phyloP scores from a whole-genome alignment of 371 early-diverging fungal species.

The Rhizopus delemar region DNA sequence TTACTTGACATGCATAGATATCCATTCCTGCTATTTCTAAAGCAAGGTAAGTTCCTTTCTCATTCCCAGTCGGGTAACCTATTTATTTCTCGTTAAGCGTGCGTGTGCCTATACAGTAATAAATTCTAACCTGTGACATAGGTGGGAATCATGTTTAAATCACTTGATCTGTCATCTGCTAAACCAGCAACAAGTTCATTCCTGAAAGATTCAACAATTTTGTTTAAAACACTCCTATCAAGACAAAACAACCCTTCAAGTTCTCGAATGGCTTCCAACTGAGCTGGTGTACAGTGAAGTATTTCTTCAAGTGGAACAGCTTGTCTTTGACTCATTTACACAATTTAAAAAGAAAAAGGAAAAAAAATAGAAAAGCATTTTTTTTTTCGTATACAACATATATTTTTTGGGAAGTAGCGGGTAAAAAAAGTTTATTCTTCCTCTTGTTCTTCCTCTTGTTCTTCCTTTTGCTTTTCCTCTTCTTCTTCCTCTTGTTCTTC shows the following conservation, averaged over 20 bases:
- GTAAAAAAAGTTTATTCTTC: conserved; percentile 1
- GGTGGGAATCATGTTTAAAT: conserved; percentile 56
- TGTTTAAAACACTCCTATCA: conserved; percentile 20
- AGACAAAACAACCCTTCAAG: conserved; percentile 35
- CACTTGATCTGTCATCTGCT: conserved; percentile 46
- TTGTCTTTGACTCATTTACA: conserved; percentile 25
- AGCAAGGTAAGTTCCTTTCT: conserved; percentile 87
- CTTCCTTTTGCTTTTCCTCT: no score
- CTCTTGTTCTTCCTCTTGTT: neutral
- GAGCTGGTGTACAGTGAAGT: conserved; percentile 22
- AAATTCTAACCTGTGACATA: conserved; percentile 50
- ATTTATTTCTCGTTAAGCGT: neutral
- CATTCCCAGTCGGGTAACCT: conserved; percentile 81
- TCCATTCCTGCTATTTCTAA: conserved; percentile 90
- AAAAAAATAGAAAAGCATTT: conserved; percentile 3
- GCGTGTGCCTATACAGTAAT: neutral
- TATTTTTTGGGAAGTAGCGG: conserved; percentile 20
- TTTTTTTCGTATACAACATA: no score
- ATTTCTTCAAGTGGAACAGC: conserved; percentile 22
- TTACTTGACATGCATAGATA: conserved; percentile 53
- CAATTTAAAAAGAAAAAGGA: conserved; percentile 4
- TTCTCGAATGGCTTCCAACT: conserved; percentile 31
- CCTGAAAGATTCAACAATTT: conserved; percentile 37
- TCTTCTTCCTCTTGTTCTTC: neutral
- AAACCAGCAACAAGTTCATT: conserved; percentile 43